Evolutionary conservation across 139 green algal species (phyloP), one percentile per base, ranked within the genome.

Genomic region (Chlorella sp.): DNA sequence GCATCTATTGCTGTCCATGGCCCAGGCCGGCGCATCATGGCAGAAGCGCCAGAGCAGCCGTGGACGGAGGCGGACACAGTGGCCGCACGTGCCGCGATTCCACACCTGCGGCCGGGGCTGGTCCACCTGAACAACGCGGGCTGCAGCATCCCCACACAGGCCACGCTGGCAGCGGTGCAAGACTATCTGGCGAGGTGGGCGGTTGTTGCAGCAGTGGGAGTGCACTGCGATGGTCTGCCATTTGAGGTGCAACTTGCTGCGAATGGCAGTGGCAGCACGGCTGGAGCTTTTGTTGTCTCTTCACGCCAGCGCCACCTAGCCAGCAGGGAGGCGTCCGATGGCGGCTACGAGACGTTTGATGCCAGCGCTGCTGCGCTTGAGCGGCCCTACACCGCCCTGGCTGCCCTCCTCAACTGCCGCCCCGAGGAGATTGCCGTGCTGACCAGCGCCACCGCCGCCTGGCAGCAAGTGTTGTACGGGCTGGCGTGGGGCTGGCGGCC

Each of bases 391-490:
- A 60, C 39, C 17, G 85, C 86, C 6, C 57, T 95, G 4, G 91
- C 89, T 0, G 38, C 75, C 12, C 85, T 96, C 44, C 72, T 96
- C 0, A 94, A 94, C 84, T 95, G 93, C 85, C 0, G n/a, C 0
- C 47, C 79, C 18, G 36, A 89, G 15, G 89, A 95, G 74, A 85
- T 96, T 51, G 91, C 89, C 13, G 69, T 95, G 3, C 30, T 93
- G 38, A 70, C 75, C 23, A 89, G 85, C 34, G 91, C 92, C 6
- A 95, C 91, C 5, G 34, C 62, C 4, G 91, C 92, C 3, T 96
- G 92, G 93, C 84, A 88, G 39, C 89, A 92, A 72, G 93, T 95
- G 7, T 89, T 96, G 36, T 91, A 91, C 56, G 93, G 93, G 13
- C 83, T 96, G 21, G 68, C 82, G 0, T 87, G 74, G 81, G 67